Conservation (phyloP, 306 rosid genomes). For the Notholithocarpus densiflorus region DNA sequence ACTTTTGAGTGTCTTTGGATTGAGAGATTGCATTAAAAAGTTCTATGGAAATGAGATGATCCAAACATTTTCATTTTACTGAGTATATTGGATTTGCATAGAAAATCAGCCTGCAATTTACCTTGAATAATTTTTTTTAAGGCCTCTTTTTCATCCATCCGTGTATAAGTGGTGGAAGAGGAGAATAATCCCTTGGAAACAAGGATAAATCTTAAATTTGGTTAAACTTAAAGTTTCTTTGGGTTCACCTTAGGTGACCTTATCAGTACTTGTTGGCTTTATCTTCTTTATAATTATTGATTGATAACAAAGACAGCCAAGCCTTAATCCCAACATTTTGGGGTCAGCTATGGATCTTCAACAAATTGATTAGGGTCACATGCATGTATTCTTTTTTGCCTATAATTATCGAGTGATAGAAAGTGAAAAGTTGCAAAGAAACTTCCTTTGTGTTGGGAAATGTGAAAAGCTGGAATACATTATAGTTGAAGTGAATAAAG, state of each 20-base stretch:
- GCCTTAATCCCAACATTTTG: too few species aligned
- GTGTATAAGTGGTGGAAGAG: not conserved
- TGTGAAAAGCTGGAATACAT: not conserved
- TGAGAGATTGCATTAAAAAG: not conserved
- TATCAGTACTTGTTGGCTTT: not conserved
- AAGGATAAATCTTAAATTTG: not conserved
- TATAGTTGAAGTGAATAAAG: not conserved
- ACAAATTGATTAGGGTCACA: too few species aligned
- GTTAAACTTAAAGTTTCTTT: not conserved
- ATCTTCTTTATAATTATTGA: not conserved
- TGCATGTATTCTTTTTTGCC: too few species aligned
- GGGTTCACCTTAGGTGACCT: not conserved
- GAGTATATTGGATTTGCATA: not conserved
- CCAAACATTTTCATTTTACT: not conserved
- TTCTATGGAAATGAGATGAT: not conserved
- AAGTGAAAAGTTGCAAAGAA: not conserved
- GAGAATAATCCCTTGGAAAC: not conserved
- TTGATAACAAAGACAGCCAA: not conserved
- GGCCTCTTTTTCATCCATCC: not conserved
- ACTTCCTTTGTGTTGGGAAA: not conserved
- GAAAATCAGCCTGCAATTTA: not conserved
- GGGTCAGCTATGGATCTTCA: too few species aligned
- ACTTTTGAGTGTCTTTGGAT: not conserved
- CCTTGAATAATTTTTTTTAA: not conserved
- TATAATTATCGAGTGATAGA: not conserved